Base-by-base conservation (phyloP, 1,284 basidiomycete species). In the Trichosporon asahii region DNA sequence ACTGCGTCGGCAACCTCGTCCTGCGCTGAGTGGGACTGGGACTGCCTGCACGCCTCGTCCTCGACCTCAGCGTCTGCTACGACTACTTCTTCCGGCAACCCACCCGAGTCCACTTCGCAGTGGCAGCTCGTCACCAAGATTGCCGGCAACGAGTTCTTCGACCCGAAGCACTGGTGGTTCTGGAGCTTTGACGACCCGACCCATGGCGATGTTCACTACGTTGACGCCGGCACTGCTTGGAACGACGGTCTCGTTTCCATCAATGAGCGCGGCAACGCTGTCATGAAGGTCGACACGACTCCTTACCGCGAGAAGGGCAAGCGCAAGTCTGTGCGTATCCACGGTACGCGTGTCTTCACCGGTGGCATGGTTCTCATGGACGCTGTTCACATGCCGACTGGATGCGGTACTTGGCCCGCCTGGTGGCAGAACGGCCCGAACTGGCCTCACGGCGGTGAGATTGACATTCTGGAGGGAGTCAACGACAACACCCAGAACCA, bases 231-330 rank as follows among this genome's bases (percentile, higher is more conserved):
- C 23, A 76, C 69, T 27, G 73, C 75, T 15, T 84, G 81, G 82
- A 77, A 75, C 72, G 70, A 78, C 23, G 84, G 83, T 33, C 79
- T 86, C 33, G 76, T 85, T 37, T 81, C 78, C 21, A 79, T 94
- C 76, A 94, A 92, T 78, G 76, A 77, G n/a, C 86, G 85, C 14
- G 91, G 91, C 25, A 87, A 92, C 82, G 91, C 90, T 11, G 84
- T 95, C 74, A 93, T 96, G 91, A 86, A 87, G 57, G 89, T 95
- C 40, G 93, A 95, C 78, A 93, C 91, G 4, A 94, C 92, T 6
- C 85, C 88, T 6, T 86, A 84, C 31, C 89, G 95, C 40, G 21
- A 61, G 37, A 76, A 85, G 14, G 87, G 79, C 55, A 89, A 87
- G 65, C 88, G 94, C 70, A 87, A 89, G 69, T 90, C 89, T 74